Conservation (phyloP, 257 asterid genomes). For the Paulownia fortunei region DNA sequence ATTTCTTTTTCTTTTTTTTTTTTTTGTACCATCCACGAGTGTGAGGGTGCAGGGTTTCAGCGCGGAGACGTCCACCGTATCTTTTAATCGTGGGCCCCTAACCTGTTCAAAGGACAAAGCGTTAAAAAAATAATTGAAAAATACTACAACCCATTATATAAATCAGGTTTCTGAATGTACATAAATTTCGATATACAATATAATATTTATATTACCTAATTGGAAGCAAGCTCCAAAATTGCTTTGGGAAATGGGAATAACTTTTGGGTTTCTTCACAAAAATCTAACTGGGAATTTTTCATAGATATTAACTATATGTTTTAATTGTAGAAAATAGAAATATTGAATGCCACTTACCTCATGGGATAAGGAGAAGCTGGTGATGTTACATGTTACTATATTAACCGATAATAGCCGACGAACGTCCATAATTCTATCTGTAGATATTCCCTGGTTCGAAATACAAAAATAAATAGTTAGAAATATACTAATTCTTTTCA, state of each 20-base stretch:
- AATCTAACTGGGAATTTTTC: not conserved
- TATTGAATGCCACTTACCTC: constrained; percentile 52
- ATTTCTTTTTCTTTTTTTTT: not conserved
- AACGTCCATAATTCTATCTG: constrained; percentile 74
- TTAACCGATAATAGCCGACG: constrained; percentile 66
- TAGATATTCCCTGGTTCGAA: constrained; percentile 74
- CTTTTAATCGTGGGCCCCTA: constrained; percentile 87
- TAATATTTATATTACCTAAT: no score
- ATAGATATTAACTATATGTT: not conserved
- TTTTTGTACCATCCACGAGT: constrained; percentile 75
- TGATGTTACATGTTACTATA: constrained; percentile 60
- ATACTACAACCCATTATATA: no score
- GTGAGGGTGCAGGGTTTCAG: constrained; percentile 86
- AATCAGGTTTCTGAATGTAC: no score
- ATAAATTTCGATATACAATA: no score
- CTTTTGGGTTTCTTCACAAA: not conserved
- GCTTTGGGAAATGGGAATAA: constrained; percentile 27
- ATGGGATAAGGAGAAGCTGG: constrained; percentile 75
- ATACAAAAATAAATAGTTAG: not conserved
- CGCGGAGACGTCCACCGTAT: constrained; percentile 92
- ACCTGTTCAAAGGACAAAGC: constrained; percentile 48
- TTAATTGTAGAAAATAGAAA: not conserved
- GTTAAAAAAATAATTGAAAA: not conserved
- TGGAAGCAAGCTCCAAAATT: constrained; percentile 23
- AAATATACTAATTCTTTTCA: not conserved